These are phyloP conservation scores for Akanthomyces dipterigenus DNA, from an alignment of 2,329 filamentous ascomycete species.

Conservation along the genomic window DNA sequence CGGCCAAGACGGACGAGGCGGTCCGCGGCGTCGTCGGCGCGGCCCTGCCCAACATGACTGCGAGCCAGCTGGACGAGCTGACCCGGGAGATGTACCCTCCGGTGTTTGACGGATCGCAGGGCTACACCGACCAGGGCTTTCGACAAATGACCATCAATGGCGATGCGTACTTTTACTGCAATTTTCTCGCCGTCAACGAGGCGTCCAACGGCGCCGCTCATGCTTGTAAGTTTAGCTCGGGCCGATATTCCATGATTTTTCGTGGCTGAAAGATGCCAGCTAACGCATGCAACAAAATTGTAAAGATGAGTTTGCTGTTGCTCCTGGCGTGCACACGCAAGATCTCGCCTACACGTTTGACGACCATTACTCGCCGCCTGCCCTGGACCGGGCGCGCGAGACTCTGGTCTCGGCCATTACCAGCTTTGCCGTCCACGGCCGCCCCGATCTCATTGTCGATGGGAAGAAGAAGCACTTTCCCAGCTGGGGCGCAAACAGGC, in stretches of 20 bases:
- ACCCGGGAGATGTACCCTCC: constrained; percentile 11
- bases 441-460: not conserved
- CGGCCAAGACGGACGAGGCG: constrained; percentile 8
- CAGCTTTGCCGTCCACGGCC: not conserved
- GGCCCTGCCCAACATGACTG: constrained; percentile 8
- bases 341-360: constrained; percentile 4
- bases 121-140: not conserved
- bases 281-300: not conserved
- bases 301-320: constrained; percentile 13
- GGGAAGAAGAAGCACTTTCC: not conserved
- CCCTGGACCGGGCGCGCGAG: not conserved
- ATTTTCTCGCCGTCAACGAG: constrained; percentile 9
- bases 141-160: not conserved
- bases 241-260: not conserved
- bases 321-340: constrained; percentile 13
- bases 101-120: constrained; percentile 10
- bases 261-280: not conserved
- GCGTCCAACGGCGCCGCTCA: constrained; percentile 6
- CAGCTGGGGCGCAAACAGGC: not conserved
- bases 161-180: constrained; percentile 13
- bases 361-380: not conserved
- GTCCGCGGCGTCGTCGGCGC: constrained; percentile 7
- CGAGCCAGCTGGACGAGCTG: not conserved
- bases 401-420: not conserved
- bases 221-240: constrained; percentile 11